Percentiles rank a stretch among this genome's conserved stretches.
Evolutionary conservation across 2,329 filamentous ascomycete species (phyloP).

Genomic region (Fusarium robinianum): DNA sequence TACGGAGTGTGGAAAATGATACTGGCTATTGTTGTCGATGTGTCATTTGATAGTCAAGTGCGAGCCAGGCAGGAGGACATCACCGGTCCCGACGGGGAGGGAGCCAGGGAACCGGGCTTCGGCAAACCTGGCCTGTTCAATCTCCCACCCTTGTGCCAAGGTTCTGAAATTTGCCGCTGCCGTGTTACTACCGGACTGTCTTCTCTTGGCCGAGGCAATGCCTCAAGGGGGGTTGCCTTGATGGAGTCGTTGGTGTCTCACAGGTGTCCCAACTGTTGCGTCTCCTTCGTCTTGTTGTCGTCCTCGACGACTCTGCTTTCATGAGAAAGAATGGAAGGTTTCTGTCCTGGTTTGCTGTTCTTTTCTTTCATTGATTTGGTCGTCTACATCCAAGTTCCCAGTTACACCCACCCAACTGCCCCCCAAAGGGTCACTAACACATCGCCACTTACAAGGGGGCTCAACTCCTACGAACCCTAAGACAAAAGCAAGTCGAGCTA

Average conservation of each 20-base stretch:
- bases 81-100: background rate
- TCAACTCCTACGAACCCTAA: no score
- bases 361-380: no score
- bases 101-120: background rate
- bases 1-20: background rate
- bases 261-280: background rate
- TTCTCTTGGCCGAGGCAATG: background rate
- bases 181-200: no score
- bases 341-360: no score
- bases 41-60: conserved; percentile 1
- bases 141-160: background rate
- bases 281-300: background rate
- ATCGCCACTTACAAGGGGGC: no score
- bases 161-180: background rate
- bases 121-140: background rate
- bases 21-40: background rate
- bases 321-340: no score
- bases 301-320: no score
- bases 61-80: background rate
- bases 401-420: no score
- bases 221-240: background rate
- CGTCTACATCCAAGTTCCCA: no score
- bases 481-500: no score
- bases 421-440: no score
- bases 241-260: no score